Evolutionary conservation across 1,284 basidiomycete genomes (phyloP).

Genomic region (Fomitopsis betulina): DNA sequence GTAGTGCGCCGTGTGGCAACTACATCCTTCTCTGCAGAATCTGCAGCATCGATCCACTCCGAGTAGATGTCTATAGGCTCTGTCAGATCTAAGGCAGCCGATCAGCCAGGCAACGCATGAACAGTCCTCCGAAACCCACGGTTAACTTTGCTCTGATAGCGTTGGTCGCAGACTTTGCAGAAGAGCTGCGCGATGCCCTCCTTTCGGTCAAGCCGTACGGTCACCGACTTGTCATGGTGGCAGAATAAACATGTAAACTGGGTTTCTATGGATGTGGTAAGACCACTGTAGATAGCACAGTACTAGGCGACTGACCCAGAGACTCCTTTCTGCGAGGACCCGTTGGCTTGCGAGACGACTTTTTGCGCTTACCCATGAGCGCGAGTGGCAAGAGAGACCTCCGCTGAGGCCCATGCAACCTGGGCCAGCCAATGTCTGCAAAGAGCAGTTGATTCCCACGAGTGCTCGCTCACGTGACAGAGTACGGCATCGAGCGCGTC

Average conservation of each 20-base stretch:
- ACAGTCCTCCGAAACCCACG: conserved; percentile 47
- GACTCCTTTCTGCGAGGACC: conserved; percentile 59
- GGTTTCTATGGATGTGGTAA: conserved; percentile 45
- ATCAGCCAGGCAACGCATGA: conserved; percentile 12
- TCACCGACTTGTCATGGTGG: conserved; percentile 87
- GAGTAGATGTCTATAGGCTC: conserved; percentile 90
- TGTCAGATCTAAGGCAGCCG: conserved; percentile 56
- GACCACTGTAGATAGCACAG: conserved; percentile 2
- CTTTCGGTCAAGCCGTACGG: conserved; percentile 80
- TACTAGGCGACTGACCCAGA: conserved; percentile 45
- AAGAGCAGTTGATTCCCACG: conserved; percentile 12
- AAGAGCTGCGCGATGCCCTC: conserved; percentile 74
- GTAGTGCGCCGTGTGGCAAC: conserved; percentile 41
- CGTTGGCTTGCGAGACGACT: conserved; percentile 70
- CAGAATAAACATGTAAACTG: conserved; percentile 86
- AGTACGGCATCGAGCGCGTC: conserved; percentile 14
- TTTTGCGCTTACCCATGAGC: conserved; percentile 81
- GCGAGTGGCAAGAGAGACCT: not conserved
- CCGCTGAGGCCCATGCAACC: not conserved
- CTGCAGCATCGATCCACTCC: conserved; percentile 89
- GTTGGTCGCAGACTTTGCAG: conserved; percentile 78
- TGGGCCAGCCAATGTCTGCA: not conserved
- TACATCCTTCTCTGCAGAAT: conserved; percentile 70
- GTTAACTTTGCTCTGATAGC: conserved; percentile 80
- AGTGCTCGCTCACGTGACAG: conserved; percentile 20